Conservation (phyloP, 371 early-diverging fungal species). For the Apophysomyces trapeziformis region DNA sequence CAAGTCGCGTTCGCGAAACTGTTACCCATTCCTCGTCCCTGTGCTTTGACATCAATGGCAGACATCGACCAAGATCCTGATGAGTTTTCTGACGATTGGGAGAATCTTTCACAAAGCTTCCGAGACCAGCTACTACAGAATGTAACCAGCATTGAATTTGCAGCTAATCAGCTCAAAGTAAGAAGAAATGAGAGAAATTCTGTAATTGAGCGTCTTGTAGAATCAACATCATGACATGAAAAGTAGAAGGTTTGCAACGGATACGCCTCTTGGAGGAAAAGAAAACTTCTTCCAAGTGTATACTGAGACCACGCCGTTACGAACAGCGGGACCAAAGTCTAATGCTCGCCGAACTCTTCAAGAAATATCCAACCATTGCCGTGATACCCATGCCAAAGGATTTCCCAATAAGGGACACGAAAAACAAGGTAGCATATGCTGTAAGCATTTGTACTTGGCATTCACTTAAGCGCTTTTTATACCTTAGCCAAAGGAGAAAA, state of each 20-base stretch:
- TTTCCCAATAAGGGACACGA: background rate
- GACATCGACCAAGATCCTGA: background rate
- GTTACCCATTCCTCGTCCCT: too few species aligned
- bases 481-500: background rate
- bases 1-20: too few species aligned
- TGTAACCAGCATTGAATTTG: constrained; percentile 11
- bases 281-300: constrained; percentile 16
- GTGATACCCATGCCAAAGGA: background rate
- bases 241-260: background rate
- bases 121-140: constrained; percentile 16
- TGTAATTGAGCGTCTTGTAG: background rate
- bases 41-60: background rate
- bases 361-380: constrained; percentile 1
- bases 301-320: background rate
- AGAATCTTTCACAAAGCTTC: constrained; percentile 17
- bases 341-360: constrained; percentile 2
- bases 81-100: constrained; percentile 25
- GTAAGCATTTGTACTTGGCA: background rate
- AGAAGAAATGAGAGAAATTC: background rate
- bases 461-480: too few species aligned
- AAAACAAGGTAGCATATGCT: background rate
- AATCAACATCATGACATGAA: background rate
- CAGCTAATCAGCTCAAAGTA: background rate
- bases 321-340: background rate
- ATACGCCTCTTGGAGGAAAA: background rate